Conservation (phyloP, 1,139 yeast species). For the Candida sp. region DNA sequence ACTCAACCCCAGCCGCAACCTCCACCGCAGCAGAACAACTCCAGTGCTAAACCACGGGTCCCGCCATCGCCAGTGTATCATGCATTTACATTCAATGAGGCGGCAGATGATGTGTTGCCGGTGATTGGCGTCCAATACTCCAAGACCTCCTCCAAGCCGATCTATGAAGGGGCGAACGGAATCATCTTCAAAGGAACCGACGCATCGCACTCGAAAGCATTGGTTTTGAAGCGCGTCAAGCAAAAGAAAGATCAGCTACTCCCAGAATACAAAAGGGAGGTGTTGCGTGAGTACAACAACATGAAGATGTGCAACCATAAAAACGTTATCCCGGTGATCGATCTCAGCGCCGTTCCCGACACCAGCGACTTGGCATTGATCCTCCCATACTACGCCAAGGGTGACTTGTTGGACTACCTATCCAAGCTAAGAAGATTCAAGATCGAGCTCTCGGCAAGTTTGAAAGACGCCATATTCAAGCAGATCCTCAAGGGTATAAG, state of each 20-base stretch:
- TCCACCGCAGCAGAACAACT: background rate
- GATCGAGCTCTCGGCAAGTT: slow-evolving; percentile 29
- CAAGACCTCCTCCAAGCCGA: slow-evolving; percentile 28
- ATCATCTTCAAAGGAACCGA: slow-evolving; percentile 36
- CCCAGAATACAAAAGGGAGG: slow-evolving; percentile 20
- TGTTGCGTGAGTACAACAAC: slow-evolving; percentile 33
- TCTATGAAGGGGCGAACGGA: slow-evolving; percentile 53
- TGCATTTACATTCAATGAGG: background rate
- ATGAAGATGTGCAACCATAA: slow-evolving; percentile 30
- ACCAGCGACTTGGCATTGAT: slow-evolving; percentile 29
- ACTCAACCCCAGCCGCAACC: background rate
- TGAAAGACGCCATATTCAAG: slow-evolving; percentile 51
- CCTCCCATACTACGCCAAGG: slow-evolving; percentile 48
- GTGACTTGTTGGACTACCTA: slow-evolving; percentile 51
- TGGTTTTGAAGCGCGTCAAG: slow-evolving; percentile 40
- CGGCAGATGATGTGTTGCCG: slow-evolving; percentile 7
- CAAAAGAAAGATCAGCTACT: slow-evolving; percentile 18
- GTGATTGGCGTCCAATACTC: slow-evolving; percentile 23
- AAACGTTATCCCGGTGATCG: slow-evolving; percentile 33
- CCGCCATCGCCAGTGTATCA: background rate
- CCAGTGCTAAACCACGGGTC: background rate
- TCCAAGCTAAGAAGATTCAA: slow-evolving; percentile 39
- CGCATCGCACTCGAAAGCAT: slow-evolving; percentile 18
- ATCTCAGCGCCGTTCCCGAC: slow-evolving; percentile 21
- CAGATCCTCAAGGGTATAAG: slow-evolving; percentile 51